Evolutionary conservation across 768 basidiomycete species (phyloP).

Genomic region (Suillus ampliporus): DNA sequence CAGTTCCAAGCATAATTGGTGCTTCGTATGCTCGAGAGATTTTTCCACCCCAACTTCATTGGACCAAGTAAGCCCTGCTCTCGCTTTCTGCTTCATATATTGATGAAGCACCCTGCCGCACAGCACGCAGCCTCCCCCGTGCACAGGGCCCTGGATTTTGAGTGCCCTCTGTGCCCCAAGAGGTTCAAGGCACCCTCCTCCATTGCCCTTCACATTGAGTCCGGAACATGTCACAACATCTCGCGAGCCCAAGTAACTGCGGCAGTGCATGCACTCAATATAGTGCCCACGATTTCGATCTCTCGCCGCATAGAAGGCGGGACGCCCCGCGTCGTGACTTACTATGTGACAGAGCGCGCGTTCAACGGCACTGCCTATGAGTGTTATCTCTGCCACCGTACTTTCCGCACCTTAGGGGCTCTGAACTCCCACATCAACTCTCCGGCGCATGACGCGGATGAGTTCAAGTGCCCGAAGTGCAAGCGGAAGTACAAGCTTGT

Average conservation of each 20-base stretch:
- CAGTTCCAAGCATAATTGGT: slow-evolving; percentile 39
- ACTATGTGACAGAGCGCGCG: slow-evolving; percentile 40
- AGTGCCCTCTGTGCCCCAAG: slow-evolving; percentile 1
- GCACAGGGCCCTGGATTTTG: background rate
- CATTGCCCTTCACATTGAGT: slow-evolving; percentile 47
- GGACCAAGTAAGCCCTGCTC: slow-evolving; percentile 37
- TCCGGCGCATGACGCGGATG: slow-evolving; percentile 41
- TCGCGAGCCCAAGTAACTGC: slow-evolving; percentile 44
- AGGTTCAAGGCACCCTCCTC: slow-evolving; percentile 33
- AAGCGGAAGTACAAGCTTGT: slow-evolving; percentile 42
- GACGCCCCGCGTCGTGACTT: slow-evolving; percentile 24
- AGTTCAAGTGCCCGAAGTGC: slow-evolving; percentile 53
- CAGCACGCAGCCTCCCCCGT: slow-evolving; percentile 6
- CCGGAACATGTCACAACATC: slow-evolving; percentile 41
- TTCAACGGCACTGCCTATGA: slow-evolving; percentile 49
- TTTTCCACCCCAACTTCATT: slow-evolving; percentile 30
- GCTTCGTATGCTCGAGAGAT: slow-evolving; percentile 38
- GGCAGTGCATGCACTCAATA: slow-evolving; percentile 36
- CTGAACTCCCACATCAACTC: slow-evolving; percentile 38
- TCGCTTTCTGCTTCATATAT: background rate
- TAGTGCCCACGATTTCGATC: slow-evolving; percentile 44
- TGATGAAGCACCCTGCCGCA: background rate
- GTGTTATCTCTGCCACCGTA: slow-evolving; percentile 46
- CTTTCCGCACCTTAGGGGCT: slow-evolving; percentile 34
- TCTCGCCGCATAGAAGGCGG: slow-evolving; percentile 32